phyloP scores from a whole-genome alignment of 163 green algal species.

The Chlorella variabilis region DNA sequence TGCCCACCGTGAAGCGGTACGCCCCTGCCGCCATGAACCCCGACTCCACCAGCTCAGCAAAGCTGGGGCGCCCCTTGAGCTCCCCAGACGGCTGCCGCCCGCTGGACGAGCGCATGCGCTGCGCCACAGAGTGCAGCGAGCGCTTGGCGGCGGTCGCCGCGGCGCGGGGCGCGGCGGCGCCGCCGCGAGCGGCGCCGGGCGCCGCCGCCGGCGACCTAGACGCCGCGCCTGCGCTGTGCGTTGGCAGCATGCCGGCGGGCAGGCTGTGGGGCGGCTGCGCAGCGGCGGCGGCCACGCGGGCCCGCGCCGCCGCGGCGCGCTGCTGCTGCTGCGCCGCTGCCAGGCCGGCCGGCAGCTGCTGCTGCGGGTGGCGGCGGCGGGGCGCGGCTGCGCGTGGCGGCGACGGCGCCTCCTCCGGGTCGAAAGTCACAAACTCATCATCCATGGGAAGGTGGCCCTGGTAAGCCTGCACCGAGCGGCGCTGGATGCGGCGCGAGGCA shows the following conservation, averaged over 20 bases:
- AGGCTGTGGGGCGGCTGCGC: neutral
- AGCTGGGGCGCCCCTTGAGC: constrained; percentile 43
- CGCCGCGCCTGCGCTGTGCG: neutral
- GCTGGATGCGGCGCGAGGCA: constrained; percentile 3
- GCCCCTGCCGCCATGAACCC: constrained; percentile 46
- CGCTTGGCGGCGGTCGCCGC: constrained; percentile 3
- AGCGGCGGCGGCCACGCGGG: neutral
- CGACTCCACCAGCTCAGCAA: constrained; percentile 46
- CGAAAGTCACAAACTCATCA: constrained; percentile 16
- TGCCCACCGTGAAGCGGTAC: constrained; percentile 46
- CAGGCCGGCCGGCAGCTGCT: neutral
- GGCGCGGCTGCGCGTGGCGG: neutral
- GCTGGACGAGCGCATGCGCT: constrained; percentile 7
- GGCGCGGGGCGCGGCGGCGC: too few species aligned
- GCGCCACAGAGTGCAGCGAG: neutral
- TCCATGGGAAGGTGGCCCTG: constrained; percentile 31
- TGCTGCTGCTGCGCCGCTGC: neutral
- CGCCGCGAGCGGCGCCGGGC: too few species aligned
- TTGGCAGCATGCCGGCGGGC: too few species aligned
- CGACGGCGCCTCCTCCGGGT: neutral
- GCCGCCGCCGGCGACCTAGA: too few species aligned
- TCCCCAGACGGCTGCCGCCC: constrained; percentile 22
- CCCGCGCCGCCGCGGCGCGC: neutral
- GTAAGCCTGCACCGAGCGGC: neutral
- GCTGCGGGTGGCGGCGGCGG: neutral